Evolutionary conservation across 441 rosid genomes (phyloP).

Genomic region (Codiaeum variegatum): DNA sequence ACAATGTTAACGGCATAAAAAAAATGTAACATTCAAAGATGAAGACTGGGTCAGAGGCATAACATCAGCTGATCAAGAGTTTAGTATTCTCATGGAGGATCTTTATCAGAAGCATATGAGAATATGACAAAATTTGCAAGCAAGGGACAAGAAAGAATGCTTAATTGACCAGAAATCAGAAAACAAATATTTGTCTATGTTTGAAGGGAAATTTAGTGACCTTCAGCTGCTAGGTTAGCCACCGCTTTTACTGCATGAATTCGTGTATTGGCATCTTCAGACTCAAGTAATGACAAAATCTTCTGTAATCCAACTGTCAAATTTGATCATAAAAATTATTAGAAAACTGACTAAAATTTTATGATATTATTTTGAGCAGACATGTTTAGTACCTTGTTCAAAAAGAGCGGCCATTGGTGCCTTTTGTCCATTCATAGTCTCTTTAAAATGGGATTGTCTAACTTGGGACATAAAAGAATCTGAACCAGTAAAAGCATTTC

Average conservation of each 20-base stretch:
- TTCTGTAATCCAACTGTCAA: constrained; percentile 85
- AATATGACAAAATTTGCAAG: constrained; percentile 2
- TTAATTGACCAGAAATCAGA: constrained; percentile 2
- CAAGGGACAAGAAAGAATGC: not conserved
- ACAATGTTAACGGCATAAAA: not conserved
- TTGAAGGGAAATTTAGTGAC: constrained; percentile 32
- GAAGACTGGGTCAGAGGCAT: not conserved
- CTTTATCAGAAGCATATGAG: not conserved
- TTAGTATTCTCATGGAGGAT: not conserved
- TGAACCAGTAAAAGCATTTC: constrained; percentile 46
- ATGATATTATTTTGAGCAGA: constrained; percentile 12
- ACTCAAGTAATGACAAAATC: constrained; percentile 79
- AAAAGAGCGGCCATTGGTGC: constrained; percentile 68
- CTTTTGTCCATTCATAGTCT: constrained; percentile 58
- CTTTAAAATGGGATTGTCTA: constrained; percentile 50
- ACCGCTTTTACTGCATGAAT: constrained; percentile 98
- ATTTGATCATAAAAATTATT: constrained; percentile 21
- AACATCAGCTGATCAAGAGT: not conserved
- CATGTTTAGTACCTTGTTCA: constrained; percentile 68
- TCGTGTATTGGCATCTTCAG: constrained; percentile 85
- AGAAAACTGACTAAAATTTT: constrained; percentile 20
- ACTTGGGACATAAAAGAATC: constrained; percentile 55
- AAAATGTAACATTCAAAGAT: not conserved
- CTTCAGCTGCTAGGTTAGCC: constrained; percentile 98
- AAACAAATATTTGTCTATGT: not conserved